Conservation (phyloP, 2,329 filamentous ascomycete genomes). For the Lizonia empirigonia region DNA sequence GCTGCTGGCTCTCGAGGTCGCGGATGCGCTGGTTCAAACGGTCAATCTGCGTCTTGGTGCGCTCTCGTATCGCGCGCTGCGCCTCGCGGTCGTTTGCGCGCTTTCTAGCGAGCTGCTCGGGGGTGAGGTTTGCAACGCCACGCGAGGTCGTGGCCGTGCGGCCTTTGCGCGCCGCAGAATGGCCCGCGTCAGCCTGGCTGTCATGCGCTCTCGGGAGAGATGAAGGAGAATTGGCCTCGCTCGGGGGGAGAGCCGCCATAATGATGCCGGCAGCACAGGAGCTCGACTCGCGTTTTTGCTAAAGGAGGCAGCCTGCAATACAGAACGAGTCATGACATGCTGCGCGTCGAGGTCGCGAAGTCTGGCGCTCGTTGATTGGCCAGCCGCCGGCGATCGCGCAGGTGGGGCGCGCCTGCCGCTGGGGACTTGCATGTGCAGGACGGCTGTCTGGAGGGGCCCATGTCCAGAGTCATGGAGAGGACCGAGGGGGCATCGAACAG, state of each 20-base stretch:
- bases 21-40: constrained; percentile 72
- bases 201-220: constrained; percentile 17
- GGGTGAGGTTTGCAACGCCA: constrained; percentile 84
- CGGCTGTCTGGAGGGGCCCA: too few relatives aligned
- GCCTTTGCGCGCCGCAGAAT: constrained; percentile 38
- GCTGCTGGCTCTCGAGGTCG: constrained; percentile 78
- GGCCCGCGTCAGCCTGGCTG: constrained; percentile 22
- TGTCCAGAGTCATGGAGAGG: too few relatives aligned
- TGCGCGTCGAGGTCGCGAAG: neutral
- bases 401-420: neutral
- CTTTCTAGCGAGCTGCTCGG: constrained; percentile 87
- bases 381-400: neutral
- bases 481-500: too few relatives aligned
- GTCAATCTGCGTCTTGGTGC: constrained; percentile 81
- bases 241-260: constrained; percentile 28
- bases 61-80: constrained; percentile 81
- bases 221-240: constrained; percentile 28
- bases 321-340: constrained; percentile 12
- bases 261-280: constrained; percentile 6
- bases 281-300: constrained; percentile 9
- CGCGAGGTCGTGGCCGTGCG: constrained; percentile 58
- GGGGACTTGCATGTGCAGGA: neutral
- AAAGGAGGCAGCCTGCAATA: neutral
- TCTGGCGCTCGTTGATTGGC: neutral
- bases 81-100: constrained; percentile 89